These are phyloP conservation scores for Xylaria sp. DNA, from an alignment of 2,329 filamentous ascomycete species.

Conservation along the genomic window DNA sequence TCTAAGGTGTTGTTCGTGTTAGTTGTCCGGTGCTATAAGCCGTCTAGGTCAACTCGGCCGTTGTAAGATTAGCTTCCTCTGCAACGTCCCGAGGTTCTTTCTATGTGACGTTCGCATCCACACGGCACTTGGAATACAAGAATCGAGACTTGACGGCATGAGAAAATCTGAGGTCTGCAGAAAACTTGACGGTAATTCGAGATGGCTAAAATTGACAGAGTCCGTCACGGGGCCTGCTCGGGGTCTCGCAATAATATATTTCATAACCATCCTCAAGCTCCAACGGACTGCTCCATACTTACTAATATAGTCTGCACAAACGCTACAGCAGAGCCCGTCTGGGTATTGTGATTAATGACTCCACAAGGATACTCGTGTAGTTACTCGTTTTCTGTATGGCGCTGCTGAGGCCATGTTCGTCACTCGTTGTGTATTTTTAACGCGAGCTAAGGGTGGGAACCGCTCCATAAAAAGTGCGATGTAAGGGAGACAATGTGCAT, in stretches of 20 bases:
- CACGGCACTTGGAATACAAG: slow-evolving; percentile 42
- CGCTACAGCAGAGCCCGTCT: slow-evolving; percentile 27
- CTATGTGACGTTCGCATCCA: slow-evolving; percentile 38
- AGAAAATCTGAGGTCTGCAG: slow-evolving; percentile 40
- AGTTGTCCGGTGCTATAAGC: slow-evolving; percentile 36
- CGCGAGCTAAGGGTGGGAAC: slow-evolving; percentile 23
- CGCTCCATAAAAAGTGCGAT: slow-evolving; percentile 31
- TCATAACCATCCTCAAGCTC: slow-evolving; percentile 21
- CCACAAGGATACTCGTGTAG: slow-evolving; percentile 29
- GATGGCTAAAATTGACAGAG: slow-evolving; percentile 32
- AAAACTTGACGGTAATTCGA: slow-evolving; percentile 34
- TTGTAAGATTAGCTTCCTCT: slow-evolving; percentile 31
- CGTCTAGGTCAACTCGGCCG: slow-evolving; percentile 9
- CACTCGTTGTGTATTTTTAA: slow-evolving; percentile 23
- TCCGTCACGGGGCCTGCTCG: slow-evolving; percentile 19
- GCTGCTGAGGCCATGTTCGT: slow-evolving; percentile 24
- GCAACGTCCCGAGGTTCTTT: slow-evolving; percentile 30
- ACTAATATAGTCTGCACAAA: slow-evolving; percentile 33
- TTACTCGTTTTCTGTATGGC: slow-evolving; percentile 17
- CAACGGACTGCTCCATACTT: slow-evolving; percentile 36
- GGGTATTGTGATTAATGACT: slow-evolving; percentile 14
- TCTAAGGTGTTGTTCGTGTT: slow-evolving; percentile 32
- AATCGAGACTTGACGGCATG: slow-evolving; percentile 42
- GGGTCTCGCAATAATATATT: slow-evolving; percentile 37
- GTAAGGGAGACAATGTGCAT: slow-evolving; percentile 17